Evolutionary conservation across 768 basidiomycete species (phyloP), one percentile per base, ranked within the genome.

Genomic region (Lactarius psammicola): DNA sequence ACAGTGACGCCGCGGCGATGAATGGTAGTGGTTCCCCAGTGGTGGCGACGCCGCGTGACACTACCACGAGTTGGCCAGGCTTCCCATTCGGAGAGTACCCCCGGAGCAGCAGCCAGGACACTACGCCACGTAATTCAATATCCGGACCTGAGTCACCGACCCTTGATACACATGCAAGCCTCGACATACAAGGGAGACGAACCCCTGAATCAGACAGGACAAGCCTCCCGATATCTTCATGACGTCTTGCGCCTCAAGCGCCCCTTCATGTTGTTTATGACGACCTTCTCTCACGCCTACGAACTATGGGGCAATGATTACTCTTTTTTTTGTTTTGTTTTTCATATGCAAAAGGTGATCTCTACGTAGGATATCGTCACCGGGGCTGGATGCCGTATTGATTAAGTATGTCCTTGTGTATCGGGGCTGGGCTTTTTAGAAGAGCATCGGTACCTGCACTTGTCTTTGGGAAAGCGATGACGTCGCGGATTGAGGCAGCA

Each of bases 381-480:
- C 65, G 57, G 55, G 78, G 74, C 72, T 76, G 79, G 69, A 92
- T 81, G 70, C 85, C 85, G 75, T 92, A 92, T 73, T 88, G 84
- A 68, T 79, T 71, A 60, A 94, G 76, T 38, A 84, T 78, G 38
- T 83, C 80, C 28, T 77, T 73, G 63, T 74, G 72, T 62, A 87
- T 80, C 20, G 82, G 71, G 15, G 91, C 86, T 46, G 95, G 95
- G 76, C 93, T 94, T 76, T 86, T 89, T 82, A 97, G 95, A 44
- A 96, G 85, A 51, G 87, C 84, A 77, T 98, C 95, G 28, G 86
- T 83, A 6, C 95, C 95, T 65, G 79, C 84, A 46, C 86, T 85
- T 9, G 90, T 89, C 80, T 98, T 98, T 10, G 95, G 95, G 80
- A 98, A 98, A 23, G 95, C 95, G 69, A 98, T 96, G 69, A 98